These are phyloP conservation scores for Xylaria castorea DNA, from an alignment of 495 filamentous ascomycete species.

Conservation along the genomic window DNA sequence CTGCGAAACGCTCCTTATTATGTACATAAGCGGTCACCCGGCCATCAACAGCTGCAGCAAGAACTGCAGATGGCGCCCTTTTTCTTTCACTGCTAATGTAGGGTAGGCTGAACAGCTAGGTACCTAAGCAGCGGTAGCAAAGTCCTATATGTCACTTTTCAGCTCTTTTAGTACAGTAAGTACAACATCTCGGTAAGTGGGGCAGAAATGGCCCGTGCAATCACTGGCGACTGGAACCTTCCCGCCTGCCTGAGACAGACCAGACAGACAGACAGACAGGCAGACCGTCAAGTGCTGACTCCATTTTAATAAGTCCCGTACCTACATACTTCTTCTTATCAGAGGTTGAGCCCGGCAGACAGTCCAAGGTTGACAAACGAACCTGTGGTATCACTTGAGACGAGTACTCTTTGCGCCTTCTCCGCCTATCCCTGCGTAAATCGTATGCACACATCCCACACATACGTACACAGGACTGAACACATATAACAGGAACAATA, in stretches of 20 bases:
- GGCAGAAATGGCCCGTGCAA: conserved; percentile 2
- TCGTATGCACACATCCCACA: conserved; percentile 8
- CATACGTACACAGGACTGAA: background rate
- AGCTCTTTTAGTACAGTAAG: background rate
- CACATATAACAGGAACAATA: background rate
- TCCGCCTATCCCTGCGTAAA: background rate
- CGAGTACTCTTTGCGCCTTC: background rate
- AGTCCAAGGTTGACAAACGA: background rate
- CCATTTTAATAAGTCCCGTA: conserved; percentile 13
- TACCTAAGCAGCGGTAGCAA: background rate
- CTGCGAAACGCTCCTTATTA: background rate
- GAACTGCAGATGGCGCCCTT: background rate
- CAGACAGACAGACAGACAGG: too few species aligned
- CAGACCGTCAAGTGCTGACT: background rate
- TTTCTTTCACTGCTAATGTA: background rate
- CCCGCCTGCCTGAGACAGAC: background rate
- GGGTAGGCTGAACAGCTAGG: background rate
- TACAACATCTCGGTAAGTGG: background rate
- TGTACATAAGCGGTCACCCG: background rate
- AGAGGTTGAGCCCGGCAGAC: conserved; percentile 1
- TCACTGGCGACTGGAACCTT: background rate
- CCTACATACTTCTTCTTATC: conserved; percentile 7
- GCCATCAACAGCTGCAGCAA: background rate
- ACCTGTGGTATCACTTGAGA: background rate
- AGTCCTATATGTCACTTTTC: background rate